Evolutionary conservation across 176 grass and related monocot genomes (phyloP), one percentile per base, ranked within the genome.

Genomic region (Phyllostachys edulis): DNA sequence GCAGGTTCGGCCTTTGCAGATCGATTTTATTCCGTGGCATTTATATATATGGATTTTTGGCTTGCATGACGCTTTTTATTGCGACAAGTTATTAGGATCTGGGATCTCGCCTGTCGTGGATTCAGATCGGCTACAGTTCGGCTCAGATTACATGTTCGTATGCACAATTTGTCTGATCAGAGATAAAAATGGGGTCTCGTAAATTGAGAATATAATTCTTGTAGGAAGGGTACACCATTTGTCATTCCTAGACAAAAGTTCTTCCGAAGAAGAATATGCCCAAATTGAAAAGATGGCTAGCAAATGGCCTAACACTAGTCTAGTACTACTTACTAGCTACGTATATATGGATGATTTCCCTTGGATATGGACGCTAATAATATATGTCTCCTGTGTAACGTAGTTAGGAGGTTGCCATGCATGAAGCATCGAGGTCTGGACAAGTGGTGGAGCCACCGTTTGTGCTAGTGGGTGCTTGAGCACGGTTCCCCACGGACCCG

Each of bases 91-190:
- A 21, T n/a, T 56, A 56, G 20, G 54, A 56, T 56, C 18, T n/a
- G 3, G 20, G 54, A 56, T 57, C 8, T n/a, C 20, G 7, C 21
- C n/a, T 23, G 21, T 10, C 21, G 55, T 59, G 32, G 29, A 64
- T 71, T 55, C 59, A 86, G 59, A 79, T 49, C 17, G 44, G 9
- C 23, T 3, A 26, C 60, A 38, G 24, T 6, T 15, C 2, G 7
- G 75, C 20, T 73, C 67, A 72, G 76, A 71, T 40, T 39, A 64
- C 76, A 65, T 63, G 36, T 64, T 80, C 23, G 46, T 81, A 62
- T n/a, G 77, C 36, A 63, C 85, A 66, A 69, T 80, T 79, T 86
- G 69, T 74, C 68, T 74, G 77, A 36, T 56, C 45, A 21, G 42
- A 42, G 62, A 27, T 24, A 24, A 24, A 24, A 23, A 6, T 27